Conservation (phyloP, 164 flowering plant genomes). For the Aristolochia californica region DNA sequence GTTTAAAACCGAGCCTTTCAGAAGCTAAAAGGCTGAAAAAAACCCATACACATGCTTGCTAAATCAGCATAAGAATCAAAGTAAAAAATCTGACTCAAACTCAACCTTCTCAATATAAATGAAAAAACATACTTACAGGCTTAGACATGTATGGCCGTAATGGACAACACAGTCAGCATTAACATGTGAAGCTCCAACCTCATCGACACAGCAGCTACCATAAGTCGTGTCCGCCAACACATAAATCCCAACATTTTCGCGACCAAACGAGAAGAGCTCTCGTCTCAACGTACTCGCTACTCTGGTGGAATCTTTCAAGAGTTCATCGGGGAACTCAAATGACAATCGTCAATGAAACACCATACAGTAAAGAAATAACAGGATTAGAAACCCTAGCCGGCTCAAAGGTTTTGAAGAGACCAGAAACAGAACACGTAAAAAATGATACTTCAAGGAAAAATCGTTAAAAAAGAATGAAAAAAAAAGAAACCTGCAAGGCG, state of each 20-base stretch:
- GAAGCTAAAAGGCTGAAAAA: too few relatives aligned
- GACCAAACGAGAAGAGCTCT: conserved; percentile 10
- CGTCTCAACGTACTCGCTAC: conserved; percentile 43
- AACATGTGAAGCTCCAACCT: conserved; percentile 80
- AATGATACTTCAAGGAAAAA: background rate
- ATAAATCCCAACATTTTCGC: conserved; percentile 34
- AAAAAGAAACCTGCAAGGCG: conserved; percentile 61
- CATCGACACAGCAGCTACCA: conserved; percentile 96
- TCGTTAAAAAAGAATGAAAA: background rate
- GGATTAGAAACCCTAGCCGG: background rate
- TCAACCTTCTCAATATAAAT: too few relatives aligned
- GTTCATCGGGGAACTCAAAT: conserved; percentile 77
- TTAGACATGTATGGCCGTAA: conserved; percentile 88
- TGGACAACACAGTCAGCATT: conserved; percentile 77
- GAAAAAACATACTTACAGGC: conserved; percentile 45
- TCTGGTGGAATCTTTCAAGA: conserved; percentile 59
- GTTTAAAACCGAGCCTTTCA: too few relatives aligned
- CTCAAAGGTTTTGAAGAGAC: background rate
- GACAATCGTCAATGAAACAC: background rate
- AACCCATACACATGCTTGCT: too few relatives aligned
- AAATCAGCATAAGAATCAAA: too few relatives aligned
- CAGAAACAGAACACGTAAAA: background rate
- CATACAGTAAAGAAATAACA: background rate
- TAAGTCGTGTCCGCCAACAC: conserved; percentile 92
- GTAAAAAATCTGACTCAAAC: too few relatives aligned